phyloP scores from a whole-genome alignment of 345 rosid genomes.

The Brassica nigra region DNA sequence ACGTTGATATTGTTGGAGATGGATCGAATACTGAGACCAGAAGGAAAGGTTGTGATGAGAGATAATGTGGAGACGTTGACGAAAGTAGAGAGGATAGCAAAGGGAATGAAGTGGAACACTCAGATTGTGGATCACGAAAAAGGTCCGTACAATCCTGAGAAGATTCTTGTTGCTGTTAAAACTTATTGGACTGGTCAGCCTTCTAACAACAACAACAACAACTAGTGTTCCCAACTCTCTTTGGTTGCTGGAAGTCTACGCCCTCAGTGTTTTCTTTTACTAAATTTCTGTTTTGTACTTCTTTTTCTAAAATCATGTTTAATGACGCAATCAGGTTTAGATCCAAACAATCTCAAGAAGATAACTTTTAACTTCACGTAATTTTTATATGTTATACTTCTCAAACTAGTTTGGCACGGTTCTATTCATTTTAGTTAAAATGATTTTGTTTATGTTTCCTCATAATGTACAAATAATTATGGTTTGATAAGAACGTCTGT shows the following conservation, averaged over 20 bases:
- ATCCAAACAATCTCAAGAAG: neutral
- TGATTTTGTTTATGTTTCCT: too few species aligned
- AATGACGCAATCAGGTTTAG: conserved; percentile 27
- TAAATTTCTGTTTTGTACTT: neutral
- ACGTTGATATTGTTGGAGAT: conserved; percentile 86
- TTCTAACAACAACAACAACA: conserved; percentile 34
- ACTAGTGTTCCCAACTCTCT: conserved; percentile 25
- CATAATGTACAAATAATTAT: too few species aligned
- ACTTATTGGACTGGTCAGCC: conserved; percentile 84
- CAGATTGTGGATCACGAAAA: conserved; percentile 87
- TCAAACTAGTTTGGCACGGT: too few species aligned
- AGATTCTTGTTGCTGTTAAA: conserved; percentile 83
- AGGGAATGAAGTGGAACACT: conserved; percentile 89
- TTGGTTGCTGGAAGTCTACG: neutral
- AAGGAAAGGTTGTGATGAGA: conserved; percentile 91
- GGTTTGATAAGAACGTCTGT: too few species aligned
- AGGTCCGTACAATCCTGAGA: conserved; percentile 94
- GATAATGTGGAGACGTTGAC: conserved; percentile 82
- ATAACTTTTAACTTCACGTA: neutral
- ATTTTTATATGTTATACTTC: too few species aligned
- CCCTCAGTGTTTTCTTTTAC: neutral
- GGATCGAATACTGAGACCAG: conserved; percentile 93
- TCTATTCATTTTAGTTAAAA: too few species aligned
- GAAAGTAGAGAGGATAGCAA: conserved; percentile 66
- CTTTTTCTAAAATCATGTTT: neutral